Evolutionary conservation across 2,329 filamentous ascomycete species (phyloP), one percentile per base, ranked within the genome.

Genomic region (Pseudogymnoascus sp.): DNA sequence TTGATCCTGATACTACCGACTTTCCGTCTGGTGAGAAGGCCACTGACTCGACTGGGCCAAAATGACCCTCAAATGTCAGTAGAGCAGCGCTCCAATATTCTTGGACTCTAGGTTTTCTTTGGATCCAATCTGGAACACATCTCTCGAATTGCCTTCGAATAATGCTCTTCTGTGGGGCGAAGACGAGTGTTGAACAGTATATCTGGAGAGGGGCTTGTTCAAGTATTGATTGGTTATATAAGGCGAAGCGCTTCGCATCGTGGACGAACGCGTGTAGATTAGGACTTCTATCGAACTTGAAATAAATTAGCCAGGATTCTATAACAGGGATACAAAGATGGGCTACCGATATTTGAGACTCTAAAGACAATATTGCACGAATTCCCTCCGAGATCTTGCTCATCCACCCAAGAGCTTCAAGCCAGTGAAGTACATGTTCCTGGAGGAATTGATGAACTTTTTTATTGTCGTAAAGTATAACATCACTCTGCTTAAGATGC

Each of bases 361-460:
- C 23, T 23, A 63, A 61, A 25, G 6, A 25, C 1, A 12, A 21
- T 14, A 63, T 63, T 23, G 40, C 53, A n/a, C 2, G 8, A 44
- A 63, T 50, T 7, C 63, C 40, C 21, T 63, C 56, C 21, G 23
- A 61, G 18, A 25, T 12, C n/a, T 28, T 42, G 4, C 62, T 23
- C 1, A 65, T 23, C 25, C 50, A 56, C 16, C 61, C 44, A 21
- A 65, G 23, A 5, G 63, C 61, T 40, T 68, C 64, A 61, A 68
- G 64, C 66, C 64, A 68, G 56, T 79, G 69, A 2, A 79, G 75
- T 60, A 79, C 70, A 66, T 78, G 73, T 12, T 65, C 8, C 11
- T 69, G 64, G 4, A 80, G 67, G 65, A 80, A 80, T 0, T 60
- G 1, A 60, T 77, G 65, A 5, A 72, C 69, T 28, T 67, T 21